Percentiles rank a stretch among this genome's conserved stretches.
These are phyloP conservation scores for Litsea cubeba DNA, from an alignment of 164 flowering plant species.

Conservation along the genomic window DNA sequence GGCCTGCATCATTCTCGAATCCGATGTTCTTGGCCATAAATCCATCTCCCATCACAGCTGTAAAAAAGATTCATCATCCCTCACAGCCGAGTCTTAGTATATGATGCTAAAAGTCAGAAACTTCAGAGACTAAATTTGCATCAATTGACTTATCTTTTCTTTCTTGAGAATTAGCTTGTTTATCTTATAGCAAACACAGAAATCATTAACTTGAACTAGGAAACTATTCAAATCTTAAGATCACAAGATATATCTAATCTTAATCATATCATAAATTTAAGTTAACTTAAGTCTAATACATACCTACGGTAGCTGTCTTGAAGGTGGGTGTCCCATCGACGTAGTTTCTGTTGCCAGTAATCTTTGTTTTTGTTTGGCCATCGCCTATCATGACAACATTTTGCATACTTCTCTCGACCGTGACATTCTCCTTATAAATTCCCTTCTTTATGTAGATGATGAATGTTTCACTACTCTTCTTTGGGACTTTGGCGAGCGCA, in stretches of 20 bases:
- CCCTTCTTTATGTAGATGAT: conserved; percentile 69
- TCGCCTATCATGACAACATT: conserved; percentile 68
- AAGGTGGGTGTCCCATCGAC: conserved; percentile 45
- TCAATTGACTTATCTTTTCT: too few species aligned
- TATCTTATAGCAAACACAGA: too few species aligned
- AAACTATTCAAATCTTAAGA: too few species aligned
- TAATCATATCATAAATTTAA: too few species aligned
- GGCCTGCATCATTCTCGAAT: conserved; percentile 77
- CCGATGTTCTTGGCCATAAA: conserved; percentile 76
- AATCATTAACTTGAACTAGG: too few species aligned
- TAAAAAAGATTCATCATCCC: background rate
- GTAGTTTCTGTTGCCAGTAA: conserved; percentile 56
- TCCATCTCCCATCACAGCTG: conserved; percentile 43
- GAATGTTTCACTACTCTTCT: conserved; percentile 28
- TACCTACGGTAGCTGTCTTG: conserved; percentile 69
- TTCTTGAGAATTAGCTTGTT: too few species aligned
- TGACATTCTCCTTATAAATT: conserved; percentile 54
- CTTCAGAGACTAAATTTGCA: too few species aligned
- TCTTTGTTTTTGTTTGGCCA: conserved; percentile 63
- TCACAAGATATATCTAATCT: too few species aligned
- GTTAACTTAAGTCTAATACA: background rate
- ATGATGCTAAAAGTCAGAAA: too few species aligned
- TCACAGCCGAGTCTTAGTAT: background rate
- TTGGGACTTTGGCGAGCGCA: conserved; percentile 48
- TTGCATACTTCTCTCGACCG: conserved; percentile 24